phyloP scores from a whole-genome alignment of 1,284 basidiomycete species.

The Pterulicium gracile region DNA sequence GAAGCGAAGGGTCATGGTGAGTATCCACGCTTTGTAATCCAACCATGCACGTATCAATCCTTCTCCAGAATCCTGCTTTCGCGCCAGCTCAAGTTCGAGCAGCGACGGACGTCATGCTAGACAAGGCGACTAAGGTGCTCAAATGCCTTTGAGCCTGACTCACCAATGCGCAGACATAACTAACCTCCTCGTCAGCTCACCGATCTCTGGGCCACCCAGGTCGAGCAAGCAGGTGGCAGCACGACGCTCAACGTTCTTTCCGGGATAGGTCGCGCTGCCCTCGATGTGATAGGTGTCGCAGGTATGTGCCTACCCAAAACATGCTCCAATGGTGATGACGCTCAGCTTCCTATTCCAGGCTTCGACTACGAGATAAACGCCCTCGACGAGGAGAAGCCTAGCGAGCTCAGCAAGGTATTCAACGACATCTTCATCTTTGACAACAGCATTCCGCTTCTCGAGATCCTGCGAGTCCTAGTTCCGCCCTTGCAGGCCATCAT shows the following conservation, averaged over 20 bases:
- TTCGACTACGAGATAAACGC: neutral
- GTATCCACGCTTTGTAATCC: neutral
- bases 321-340: neutral
- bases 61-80: neutral
- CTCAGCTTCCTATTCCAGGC: neutral
- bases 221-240: neutral
- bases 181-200: neutral
- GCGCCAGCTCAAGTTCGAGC: neutral
- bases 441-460: neutral
- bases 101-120: neutral
- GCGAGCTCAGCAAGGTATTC: neutral
- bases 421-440: neutral
- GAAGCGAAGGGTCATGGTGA: conserved; percentile 1
- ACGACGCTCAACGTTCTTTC: neutral
- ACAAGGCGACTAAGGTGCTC: neutral
- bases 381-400: neutral
- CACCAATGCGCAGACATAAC: too few species aligned
- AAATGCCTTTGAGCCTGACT: too few species aligned
- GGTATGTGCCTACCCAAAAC: neutral
- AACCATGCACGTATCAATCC: neutral
- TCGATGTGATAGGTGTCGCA: neutral
- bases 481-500: too few species aligned
- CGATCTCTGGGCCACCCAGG: neutral
- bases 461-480: neutral
- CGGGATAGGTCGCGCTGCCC: neutral